A percentile compares a stretch with the other conserved stretches of the same genome.
These are phyloP conservation scores for Peniophora sp. DNA, from an alignment of 1,284 basidiomycete species.

Conservation along the genomic window DNA sequence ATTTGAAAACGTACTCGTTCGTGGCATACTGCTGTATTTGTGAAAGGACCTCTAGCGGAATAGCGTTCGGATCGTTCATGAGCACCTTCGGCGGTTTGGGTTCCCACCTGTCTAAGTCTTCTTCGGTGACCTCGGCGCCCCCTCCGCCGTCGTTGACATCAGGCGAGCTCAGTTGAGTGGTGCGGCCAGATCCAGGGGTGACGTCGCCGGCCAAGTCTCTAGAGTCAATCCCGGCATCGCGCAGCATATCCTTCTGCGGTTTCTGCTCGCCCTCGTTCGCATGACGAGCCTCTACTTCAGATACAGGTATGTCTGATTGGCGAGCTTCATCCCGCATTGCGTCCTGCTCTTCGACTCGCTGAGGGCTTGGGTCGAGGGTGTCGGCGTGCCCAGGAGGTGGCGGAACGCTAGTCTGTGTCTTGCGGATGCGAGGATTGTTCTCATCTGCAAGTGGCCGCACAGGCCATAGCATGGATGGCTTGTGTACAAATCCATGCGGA, in stretches of 20 bases:
- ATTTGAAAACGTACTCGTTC: conserved; percentile 55
- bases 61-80: conserved; percentile 39
- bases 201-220: background rate
- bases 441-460: conserved; percentile 31
- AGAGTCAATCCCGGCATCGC: conserved; percentile 15
- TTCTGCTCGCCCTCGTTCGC: conserved; percentile 2
- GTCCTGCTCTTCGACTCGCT: conserved; percentile 19
- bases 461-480: conserved; percentile 52
- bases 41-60: conserved; percentile 42
- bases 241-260: conserved; percentile 14
- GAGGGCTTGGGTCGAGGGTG: conserved; percentile 29
- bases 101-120: conserved; percentile 37
- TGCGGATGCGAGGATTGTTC: conserved; percentile 27
- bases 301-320: background rate
- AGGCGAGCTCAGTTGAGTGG: background rate
- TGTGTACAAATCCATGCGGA: conserved; percentile 51
- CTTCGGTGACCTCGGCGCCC: conserved; percentile 9
- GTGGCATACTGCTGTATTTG: conserved; percentile 85
- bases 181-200: background rate
- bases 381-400: conserved; percentile 46
- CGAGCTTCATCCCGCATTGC: conserved; percentile 6
- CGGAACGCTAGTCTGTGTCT: conserved; percentile 31
- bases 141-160: background rate
- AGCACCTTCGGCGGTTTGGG: conserved; percentile 52
- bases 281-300: background rate